A percentile compares a stretch with the other conserved stretches of the same genome.
These are phyloP conservation scores for Aureobasidium sp. DNA, from an alignment of 2,329 filamentous ascomycete species.

Conservation along the genomic window DNA sequence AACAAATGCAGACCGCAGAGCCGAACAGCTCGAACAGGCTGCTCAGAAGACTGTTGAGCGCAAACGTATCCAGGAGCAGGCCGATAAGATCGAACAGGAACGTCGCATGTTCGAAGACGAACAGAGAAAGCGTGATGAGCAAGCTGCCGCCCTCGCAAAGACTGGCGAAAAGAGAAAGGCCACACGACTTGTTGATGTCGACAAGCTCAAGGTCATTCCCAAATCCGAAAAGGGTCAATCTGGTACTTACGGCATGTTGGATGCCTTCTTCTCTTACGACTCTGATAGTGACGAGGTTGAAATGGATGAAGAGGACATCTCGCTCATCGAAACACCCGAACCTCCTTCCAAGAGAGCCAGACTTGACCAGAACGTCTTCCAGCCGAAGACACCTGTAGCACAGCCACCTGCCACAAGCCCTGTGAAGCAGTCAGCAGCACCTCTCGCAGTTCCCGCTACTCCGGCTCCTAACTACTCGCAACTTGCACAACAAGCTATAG, in stretches of 20 bases:
- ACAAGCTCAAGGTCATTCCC: constrained; percentile 20
- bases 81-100: constrained; percentile 13
- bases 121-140: not conserved
- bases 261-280: constrained; percentile 19
- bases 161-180: constrained; percentile 19
- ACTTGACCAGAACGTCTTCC: constrained; percentile 20
- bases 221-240: too few relatives aligned
- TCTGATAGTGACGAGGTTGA: constrained; percentile 8
- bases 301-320: constrained; percentile 17
- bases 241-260: constrained; percentile 18
- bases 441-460: not conserved
- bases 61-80: constrained; percentile 13
- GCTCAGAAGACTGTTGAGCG: constrained; percentile 7
- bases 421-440: constrained; percentile 9
- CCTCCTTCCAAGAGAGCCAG: constrained; percentile 17
- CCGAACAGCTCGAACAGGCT: not conserved
- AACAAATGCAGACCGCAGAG: constrained; percentile 13
- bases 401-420: constrained; percentile 2
- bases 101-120: not conserved
- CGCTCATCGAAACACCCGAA: constrained; percentile 5
- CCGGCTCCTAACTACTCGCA: constrained; percentile 2
- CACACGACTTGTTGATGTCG: too few relatives aligned
- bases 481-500: constrained; percentile 11
- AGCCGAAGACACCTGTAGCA: constrained; percentile 8
- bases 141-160: not conserved